A percentile compares a stretch with the other conserved stretches of the same genome.
These are phyloP conservation scores for Coemansia sp. DNA, from an alignment of 192 early-diverging fungal genomes.

Conservation along the genomic window DNA sequence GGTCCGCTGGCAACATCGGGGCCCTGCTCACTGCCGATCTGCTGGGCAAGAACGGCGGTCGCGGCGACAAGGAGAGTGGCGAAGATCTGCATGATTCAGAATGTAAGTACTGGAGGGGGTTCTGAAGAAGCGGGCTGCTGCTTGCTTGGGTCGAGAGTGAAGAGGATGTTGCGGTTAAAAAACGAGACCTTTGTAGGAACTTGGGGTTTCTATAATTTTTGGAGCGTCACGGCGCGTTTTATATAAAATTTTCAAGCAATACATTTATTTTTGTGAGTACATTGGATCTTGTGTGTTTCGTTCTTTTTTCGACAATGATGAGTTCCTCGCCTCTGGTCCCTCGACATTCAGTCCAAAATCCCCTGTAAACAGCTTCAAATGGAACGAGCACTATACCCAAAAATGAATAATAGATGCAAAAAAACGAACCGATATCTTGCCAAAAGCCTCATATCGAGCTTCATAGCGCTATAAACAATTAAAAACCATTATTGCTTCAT, in stretches of 20 bases:
- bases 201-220: background rate
- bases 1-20: conserved; percentile 28
- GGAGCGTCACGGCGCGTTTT: background rate
- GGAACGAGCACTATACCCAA: background rate
- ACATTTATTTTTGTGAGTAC: too few relatives aligned
- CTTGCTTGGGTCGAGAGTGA: background rate
- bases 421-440: background rate
- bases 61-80: conserved; percentile 53
- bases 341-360: too few relatives aligned
- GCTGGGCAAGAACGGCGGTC: conserved; percentile 50
- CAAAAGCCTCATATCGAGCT: background rate
- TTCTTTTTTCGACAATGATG: too few relatives aligned
- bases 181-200: conserved; percentile 4
- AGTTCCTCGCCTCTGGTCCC: too few relatives aligned
- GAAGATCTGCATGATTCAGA: conserved; percentile 48
- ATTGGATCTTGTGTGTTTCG: too few relatives aligned
- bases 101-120: too few relatives aligned
- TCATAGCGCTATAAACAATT: background rate
- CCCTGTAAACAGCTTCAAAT: background rate
- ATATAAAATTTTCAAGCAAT: too few relatives aligned
- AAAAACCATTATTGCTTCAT: background rate
- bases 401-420: background rate
- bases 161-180: conserved; percentile 1
- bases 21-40: conserved; percentile 35
- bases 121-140: conserved; percentile 4